These are phyloP conservation scores for Blepharisma undulans DNA, from an alignment of 169 alveolate species.

Conservation along the genomic window DNA sequence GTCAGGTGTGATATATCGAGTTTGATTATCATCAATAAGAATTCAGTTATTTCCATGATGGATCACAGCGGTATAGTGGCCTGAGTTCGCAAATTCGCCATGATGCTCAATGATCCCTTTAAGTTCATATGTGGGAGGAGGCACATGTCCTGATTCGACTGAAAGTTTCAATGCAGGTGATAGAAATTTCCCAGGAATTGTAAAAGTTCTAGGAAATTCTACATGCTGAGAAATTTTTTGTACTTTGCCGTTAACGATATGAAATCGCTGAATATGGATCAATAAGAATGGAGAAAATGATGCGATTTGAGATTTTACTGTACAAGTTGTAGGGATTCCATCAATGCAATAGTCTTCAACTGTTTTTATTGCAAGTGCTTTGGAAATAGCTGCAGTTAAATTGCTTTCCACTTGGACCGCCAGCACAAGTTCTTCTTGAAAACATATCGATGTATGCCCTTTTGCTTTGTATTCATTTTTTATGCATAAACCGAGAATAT, in stretches of 20 bases:
- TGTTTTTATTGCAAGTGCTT: background rate
- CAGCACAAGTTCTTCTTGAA: slow-evolving; percentile 32
- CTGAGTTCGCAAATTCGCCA: slow-evolving; percentile 36
- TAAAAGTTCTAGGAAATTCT: background rate
- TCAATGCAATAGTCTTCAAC: background rate
- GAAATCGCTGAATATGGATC: slow-evolving; percentile 14
- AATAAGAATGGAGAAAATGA: slow-evolving; percentile 12
- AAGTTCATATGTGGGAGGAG: slow-evolving; percentile 17
- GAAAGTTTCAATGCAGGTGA: background rate
- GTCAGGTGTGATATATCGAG: background rate
- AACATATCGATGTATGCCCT: background rate
- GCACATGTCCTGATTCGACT: background rate
- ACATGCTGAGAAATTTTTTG: slow-evolving; percentile 6
- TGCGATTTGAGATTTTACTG: background rate
- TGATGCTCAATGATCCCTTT: slow-evolving; percentile 32
- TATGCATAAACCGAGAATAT: slow-evolving; percentile 21
- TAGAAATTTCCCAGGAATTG: background rate
- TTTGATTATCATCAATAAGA: slow-evolving; percentile 28
- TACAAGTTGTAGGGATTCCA: slow-evolving; percentile 18
- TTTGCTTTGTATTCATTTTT: slow-evolving; percentile 7
- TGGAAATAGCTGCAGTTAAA: background rate
- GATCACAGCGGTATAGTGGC: slow-evolving; percentile 30
- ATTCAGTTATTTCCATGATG: background rate
- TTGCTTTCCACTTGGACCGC: background rate
- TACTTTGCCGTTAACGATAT: background rate